Evolutionary conservation across 768 basidiomycete species (phyloP), one percentile per base, ranked within the genome.

Genomic region (Phanerochaete sordida): DNA sequence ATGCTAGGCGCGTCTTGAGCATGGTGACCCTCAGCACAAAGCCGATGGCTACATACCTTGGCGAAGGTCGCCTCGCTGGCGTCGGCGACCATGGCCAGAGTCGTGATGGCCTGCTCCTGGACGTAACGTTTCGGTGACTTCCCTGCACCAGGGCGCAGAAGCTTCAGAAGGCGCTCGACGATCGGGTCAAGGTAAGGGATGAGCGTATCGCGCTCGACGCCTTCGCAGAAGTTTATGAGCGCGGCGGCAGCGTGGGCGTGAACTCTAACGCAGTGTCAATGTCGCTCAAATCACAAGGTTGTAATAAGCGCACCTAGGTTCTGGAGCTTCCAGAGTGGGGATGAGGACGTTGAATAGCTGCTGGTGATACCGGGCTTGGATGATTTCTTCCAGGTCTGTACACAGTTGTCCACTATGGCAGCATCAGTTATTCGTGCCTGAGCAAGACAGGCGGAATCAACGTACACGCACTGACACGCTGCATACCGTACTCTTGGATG

Each of bases 211-310:
- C 84, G 81, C 64, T 85, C 87, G 35, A 91, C 90, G 35, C 91
- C 90, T 69, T 94, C 89, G 71, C 92, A 95, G 75, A 94, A 94
- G 70, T 95, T 95, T 71, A 94, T 92, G 24, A 95, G 78, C 0
- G 92, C 92, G 0, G 93, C 88, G 0, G 92, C 91, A 1, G 93
- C 90, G 67, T 95, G 93, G 0, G 91, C 81, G 62, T 93, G 92
- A 0, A 95, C 91, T 26, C 93, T 93, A 65, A 11, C 33, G 30
- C 24, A 33, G 30, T 9, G 39, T 26, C 4, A 21, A 24, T 58
- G 12, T 23, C 12, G 31, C 26, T 21, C 13, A 16, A 57, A 28
- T 21, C 27, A n/a, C 46, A 9, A 46, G 33, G 44, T 30, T 53
- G 19, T 15, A 54, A 11, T 26, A 54, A 39, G 26, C 76, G 46